phyloP scores from a whole-genome alignment of 495 filamentous ascomycete genomes.

The Saxophila tyrrhenica region DNA sequence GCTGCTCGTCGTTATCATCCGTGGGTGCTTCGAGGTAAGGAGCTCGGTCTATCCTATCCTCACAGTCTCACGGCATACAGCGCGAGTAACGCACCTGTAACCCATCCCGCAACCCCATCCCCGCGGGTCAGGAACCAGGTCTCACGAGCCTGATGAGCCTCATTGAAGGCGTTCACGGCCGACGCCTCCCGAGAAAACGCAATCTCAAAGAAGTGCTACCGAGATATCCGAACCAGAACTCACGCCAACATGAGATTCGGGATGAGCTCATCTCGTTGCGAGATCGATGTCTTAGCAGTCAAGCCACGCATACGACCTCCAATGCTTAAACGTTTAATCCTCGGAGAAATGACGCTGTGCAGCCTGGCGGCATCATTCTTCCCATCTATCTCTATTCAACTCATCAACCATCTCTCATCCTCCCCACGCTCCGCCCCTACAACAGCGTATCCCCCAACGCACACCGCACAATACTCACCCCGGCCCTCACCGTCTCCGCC shows the following conservation, averaged over 20 bases:
- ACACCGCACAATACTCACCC: slow-evolving; percentile 82
- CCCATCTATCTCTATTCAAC: background rate
- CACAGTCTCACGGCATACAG: background rate
- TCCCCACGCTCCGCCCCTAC: no score
- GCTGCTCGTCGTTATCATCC: no score
- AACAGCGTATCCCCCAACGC: slow-evolving; percentile 68
- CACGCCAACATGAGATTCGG: no score
- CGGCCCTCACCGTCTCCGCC: slow-evolving; percentile 77
- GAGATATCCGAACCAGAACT: background rate
- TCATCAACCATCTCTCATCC: background rate
- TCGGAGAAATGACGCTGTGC: background rate
- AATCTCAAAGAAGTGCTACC: background rate
- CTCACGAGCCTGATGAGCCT: background rate
- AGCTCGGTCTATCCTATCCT: no score
- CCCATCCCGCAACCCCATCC: background rate
- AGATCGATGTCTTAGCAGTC: background rate
- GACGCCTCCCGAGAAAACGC: background rate
- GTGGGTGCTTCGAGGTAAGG: no score
- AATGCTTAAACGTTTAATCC: no score
- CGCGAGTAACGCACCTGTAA: background rate
- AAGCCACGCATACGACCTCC: no score
- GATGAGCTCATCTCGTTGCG: background rate
- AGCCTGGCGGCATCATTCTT: background rate
- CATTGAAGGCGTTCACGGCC: background rate
- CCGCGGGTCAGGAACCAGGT: background rate